Evolutionary conservation across 1,139 yeast genomes (phyloP).

Genomic region (Sugiyamaella pinicola): DNA sequence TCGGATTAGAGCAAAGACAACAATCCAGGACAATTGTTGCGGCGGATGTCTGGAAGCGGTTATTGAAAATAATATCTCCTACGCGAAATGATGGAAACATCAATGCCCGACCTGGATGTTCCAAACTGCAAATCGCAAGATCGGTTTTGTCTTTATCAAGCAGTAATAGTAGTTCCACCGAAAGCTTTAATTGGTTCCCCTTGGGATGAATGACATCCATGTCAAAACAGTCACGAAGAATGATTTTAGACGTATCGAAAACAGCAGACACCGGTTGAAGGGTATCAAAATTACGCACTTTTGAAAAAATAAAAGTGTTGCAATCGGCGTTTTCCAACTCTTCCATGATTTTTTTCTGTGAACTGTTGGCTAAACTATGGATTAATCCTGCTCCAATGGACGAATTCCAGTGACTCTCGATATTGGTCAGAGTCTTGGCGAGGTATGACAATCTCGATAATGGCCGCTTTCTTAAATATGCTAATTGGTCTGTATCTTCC

Average conservation of each 20-base stretch:
- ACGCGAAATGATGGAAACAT: conserved; percentile 42
- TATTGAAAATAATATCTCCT: conserved; percentile 37
- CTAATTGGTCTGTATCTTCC: conserved; percentile 43
- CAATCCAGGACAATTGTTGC: conserved; percentile 26
- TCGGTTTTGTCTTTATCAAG: conserved; percentile 29
- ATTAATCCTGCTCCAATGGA: conserved; percentile 26
- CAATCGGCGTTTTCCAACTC: conserved; percentile 33
- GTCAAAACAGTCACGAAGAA: conserved; percentile 41
- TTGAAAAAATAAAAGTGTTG: conserved; percentile 36
- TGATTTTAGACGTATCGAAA: conserved; percentile 38
- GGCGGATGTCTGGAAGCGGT: conserved; percentile 16
- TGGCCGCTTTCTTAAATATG: conserved; percentile 46
- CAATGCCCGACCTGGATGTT: conserved; percentile 42
- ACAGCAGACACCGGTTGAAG: conserved; percentile 36
- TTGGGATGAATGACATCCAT: conserved; percentile 39
- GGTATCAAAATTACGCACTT: conserved; percentile 38
- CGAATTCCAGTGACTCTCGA: conserved; percentile 19
- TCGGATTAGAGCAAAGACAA: conserved; percentile 33
- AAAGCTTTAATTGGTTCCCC: conserved; percentile 29
- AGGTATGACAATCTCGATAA: conserved; percentile 45
- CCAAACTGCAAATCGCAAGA: conserved; percentile 43
- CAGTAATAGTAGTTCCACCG: conserved; percentile 38
- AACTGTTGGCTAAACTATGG: conserved; percentile 29
- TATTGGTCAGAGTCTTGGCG: conserved; percentile 29
- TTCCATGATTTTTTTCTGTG: conserved; percentile 30